Percentiles rank a stretch among this genome's conserved stretches.
Conservation (phyloP, 306 rosid genomes). For the Sindora glabra region DNA sequence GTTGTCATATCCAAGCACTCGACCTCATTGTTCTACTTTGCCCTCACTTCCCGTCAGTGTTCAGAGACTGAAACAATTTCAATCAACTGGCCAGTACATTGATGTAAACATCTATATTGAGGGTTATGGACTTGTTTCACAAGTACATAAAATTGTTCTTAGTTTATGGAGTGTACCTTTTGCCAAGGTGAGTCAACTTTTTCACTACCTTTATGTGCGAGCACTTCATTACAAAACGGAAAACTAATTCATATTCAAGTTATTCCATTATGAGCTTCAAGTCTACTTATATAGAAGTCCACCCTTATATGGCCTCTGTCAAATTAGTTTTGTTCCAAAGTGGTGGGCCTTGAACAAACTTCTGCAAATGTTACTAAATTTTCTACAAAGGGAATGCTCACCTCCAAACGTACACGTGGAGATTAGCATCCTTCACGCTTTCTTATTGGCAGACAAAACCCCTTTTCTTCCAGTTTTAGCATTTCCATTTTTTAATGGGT, state of each 20-base stretch:
- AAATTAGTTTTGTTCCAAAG: neutral
- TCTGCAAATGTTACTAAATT: neutral
- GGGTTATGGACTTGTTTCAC: constrained; percentile 54
- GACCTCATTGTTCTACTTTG: constrained; percentile 52
- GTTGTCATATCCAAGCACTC: constrained; percentile 49
- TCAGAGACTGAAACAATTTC: constrained; percentile 51
- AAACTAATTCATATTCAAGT: neutral
- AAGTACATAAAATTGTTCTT: constrained; percentile 69
- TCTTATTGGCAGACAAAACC: no score
- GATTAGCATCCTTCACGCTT: no score
- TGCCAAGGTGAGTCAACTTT: constrained; percentile 56
- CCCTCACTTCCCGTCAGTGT: constrained; percentile 56
- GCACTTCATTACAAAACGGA: no score
- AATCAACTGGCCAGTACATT: constrained; percentile 54
- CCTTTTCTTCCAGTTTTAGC: no score
- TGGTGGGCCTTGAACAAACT: neutral
- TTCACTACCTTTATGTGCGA: neutral
- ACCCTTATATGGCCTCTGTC: neutral
- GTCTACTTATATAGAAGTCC: constrained; percentile 13
- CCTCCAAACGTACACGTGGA: no score
- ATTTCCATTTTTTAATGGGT: neutral
- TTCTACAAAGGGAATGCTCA: neutral
- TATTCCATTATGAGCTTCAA: neutral
- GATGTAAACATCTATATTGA: constrained; percentile 63
- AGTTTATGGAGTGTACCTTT: constrained; percentile 91